Percentiles rank a stretch among this genome's conserved stretches.
These are phyloP conservation scores for Endogone sp. DNA, from an alignment of 192 early-diverging fungal species.

Conservation along the genomic window DNA sequence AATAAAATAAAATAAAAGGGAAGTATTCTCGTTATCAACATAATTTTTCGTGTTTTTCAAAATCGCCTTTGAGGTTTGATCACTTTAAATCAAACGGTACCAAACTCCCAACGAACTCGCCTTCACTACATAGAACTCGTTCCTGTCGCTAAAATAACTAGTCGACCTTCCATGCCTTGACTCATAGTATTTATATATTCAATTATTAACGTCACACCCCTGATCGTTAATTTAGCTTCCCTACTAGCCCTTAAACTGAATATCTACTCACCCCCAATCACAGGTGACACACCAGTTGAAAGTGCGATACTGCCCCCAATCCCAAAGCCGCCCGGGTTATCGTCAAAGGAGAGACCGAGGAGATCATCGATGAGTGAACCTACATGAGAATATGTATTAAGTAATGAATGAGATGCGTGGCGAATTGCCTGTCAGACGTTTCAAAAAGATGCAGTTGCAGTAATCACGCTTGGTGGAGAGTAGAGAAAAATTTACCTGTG, in stretches of 20 bases:
- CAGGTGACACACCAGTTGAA: not conserved
- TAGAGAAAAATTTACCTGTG: slow-evolving; percentile 11
- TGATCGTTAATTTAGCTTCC: not conserved
- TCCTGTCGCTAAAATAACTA: not conserved
- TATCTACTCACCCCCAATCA: not conserved
- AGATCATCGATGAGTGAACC: slow-evolving; percentile 36
- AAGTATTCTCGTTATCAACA: no score
- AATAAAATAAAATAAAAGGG: no score
- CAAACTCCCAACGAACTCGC: not conserved
- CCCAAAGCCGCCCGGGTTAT: slow-evolving; percentile 23
- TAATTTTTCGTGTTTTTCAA: no score
- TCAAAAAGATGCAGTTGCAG: no score
- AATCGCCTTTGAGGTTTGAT: no score
- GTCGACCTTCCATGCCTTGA: not conserved
- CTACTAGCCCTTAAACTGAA: not conserved
- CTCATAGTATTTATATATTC: no score
- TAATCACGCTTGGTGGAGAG: no score
- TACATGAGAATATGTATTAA: no score
- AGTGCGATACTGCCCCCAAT: slow-evolving; percentile 25
- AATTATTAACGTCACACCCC: no score
- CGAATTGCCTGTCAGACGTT: no score
- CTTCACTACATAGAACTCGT: not conserved
- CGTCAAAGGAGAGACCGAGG: slow-evolving; percentile 29
- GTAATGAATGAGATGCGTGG: no score
- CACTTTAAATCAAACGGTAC: not conserved